Base-by-base conservation (phyloP, 1,139 yeast genomes). In the Zygosaccharomyces sapae region DNA sequence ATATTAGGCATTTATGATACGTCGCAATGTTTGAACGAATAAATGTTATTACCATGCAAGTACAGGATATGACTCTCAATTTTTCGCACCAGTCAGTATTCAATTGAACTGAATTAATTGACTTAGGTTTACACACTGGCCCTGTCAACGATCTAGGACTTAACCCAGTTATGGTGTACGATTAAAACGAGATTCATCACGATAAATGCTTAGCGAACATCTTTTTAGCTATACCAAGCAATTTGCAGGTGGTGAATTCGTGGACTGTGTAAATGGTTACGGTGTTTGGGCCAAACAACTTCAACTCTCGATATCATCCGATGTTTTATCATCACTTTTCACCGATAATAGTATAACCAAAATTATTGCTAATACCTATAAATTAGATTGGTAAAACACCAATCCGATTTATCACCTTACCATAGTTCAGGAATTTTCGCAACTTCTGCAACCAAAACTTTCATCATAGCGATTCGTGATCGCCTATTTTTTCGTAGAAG, bases 91-190 rank as follows among this genome's bases (percentile, higher is more conserved):
- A 3, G 57, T 80, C 33, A 70, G 81, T 2, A 73, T 83, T 4
- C 81, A 80, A 57, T 75, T n/a, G n/a, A n/a, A n/a, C n/a, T n/a
- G n/a, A n/a, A n/a, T 74, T 52, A 62, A 82, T 58, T 87, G 88
- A 20, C 75, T 80, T 33, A 80, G 81, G 1, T 83, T 83, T 6
- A 79, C 80, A 4, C 34, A 77, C 82, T 1, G 87, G 87, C 2
- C 61, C 73, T 3, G 55, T 59, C 8, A 47, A 58, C 20, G 86
- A 85, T 12, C 58, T 80, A n/a, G 84, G 84, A 1, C 54, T 79
- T 44, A 79, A 79, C 56, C 86, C 85, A 10, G 55, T 75, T 44
- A 62, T 81, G 0, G 55, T 77, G 50, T 43, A 79, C 56, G 83
- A 76, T 57, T 78, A 80, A 79, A 75, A 74, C 54, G 57, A 73